A percentile compares a stretch with the other conserved stretches of the same genome.
phyloP scores from a whole-genome alignment of 1,284 basidiomycete species.

The Pholiota adiposa region DNA sequence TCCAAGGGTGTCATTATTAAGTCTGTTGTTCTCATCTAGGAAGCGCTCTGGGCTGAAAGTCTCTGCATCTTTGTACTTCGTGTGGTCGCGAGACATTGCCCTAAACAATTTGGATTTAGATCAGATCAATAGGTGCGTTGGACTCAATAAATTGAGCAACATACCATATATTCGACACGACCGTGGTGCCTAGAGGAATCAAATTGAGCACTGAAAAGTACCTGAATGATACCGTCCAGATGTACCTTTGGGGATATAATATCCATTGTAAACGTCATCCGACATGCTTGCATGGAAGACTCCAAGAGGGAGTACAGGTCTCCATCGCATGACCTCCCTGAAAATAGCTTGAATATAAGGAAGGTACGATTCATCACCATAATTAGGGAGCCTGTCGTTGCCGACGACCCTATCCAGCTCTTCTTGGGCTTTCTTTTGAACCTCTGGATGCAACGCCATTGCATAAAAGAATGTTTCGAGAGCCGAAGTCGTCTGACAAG shows the following conservation, averaged over 20 bases:
- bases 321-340: constrained; percentile 33
- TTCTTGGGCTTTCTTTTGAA: constrained; percentile 15
- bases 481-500: background rate
- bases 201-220: too few species aligned
- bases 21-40: background rate
- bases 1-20: background rate
- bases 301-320: constrained; percentile 19
- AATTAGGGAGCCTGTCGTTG: constrained; percentile 31
- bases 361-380: constrained; percentile 35
- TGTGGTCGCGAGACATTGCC: constrained; percentile 1
- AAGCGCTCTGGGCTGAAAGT: constrained; percentile 9
- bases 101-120: background rate
- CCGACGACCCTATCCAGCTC: constrained; percentile 28
- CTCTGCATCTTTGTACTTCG: background rate
- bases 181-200: constrained; percentile 15
- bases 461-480: constrained; percentile 11
- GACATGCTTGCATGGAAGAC: constrained; percentile 16
- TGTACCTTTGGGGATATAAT: constrained; percentile 27
- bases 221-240: background rate
- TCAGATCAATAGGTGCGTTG: background rate
- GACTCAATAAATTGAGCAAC: background rate
- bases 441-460: constrained; percentile 13
- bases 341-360: constrained; percentile 37
- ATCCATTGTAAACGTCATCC: constrained; percentile 28
- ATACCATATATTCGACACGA: constrained; percentile 25